These are phyloP conservation scores for Withania somnifera DNA, from an alignment of 305 asterid genomes.

Conservation along the genomic window DNA sequence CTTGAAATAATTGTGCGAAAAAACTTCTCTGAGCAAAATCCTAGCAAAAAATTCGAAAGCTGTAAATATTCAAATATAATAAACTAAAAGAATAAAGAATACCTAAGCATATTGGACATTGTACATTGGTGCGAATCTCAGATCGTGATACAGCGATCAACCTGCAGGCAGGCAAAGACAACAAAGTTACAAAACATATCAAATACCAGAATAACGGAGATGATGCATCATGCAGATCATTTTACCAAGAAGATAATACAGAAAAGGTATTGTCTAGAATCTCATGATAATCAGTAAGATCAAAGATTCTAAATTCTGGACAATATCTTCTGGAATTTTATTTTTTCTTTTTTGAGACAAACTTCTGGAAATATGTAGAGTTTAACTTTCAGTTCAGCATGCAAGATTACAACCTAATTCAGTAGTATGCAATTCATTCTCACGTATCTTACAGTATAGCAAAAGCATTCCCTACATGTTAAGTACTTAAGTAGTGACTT, in stretches of 20 bases:
- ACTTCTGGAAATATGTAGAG: background rate
- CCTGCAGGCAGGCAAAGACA: constrained; percentile 15
- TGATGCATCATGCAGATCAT: background rate
- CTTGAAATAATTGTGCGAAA: constrained; percentile 15
- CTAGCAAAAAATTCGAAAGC: constrained; percentile 18
- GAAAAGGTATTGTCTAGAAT: background rate
- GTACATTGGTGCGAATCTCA: constrained; percentile 27
- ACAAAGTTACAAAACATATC: background rate
- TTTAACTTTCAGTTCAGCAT: background rate
- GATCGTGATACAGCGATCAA: constrained; percentile 17
- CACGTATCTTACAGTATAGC: background rate
- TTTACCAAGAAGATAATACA: background rate
- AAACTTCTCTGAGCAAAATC: constrained; percentile 13
- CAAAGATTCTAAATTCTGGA: background rate
- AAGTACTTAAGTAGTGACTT: background rate
- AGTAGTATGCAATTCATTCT: background rate
- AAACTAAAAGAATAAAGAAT: constrained; percentile 1
- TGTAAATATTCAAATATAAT: constrained; percentile 7
- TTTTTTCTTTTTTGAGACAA: too few species aligned
- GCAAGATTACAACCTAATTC: background rate
- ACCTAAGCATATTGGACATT: constrained; percentile 41
- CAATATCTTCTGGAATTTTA: background rate
- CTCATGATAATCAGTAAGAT: background rate
- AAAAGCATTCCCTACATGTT: background rate
- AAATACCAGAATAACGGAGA: background rate